These are phyloP conservation scores for Gossypium longicalyx DNA, from an alignment of 345 rosid genomes.

Conservation along the genomic window DNA sequence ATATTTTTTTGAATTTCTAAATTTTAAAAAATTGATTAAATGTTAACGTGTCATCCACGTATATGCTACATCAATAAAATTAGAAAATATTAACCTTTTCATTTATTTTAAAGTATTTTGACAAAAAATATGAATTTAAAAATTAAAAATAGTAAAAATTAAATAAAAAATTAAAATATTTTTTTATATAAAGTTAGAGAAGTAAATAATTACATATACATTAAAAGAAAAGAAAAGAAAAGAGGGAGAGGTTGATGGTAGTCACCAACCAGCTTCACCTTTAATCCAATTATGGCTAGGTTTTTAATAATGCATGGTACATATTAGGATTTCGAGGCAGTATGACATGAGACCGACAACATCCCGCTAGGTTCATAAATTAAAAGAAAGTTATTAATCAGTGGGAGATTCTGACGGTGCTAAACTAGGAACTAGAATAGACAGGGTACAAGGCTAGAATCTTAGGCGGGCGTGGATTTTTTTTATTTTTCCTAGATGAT, in stretches of 20 bases:
- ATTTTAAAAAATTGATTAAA: too few species aligned
- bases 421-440: conserved; percentile 13
- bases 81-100: too few species aligned
- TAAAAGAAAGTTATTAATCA: not conserved
- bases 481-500: conserved; percentile 10
- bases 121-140: too few species aligned
- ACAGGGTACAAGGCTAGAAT: conserved; percentile 26
- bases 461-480: conserved; percentile 16
- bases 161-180: too few species aligned
- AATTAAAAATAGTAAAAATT: too few species aligned
- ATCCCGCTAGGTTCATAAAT: not conserved
- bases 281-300: not conserved
- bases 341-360: not conserved
- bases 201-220: too few species aligned
- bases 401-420: conserved; percentile 17
- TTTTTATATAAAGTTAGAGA: too few species aligned
- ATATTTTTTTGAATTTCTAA: too few species aligned
- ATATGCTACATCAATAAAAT: too few species aligned
- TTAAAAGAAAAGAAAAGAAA: too few species aligned
- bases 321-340: not conserved
- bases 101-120: rapidly evolving
- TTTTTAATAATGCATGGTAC: not conserved
- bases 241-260: not conserved
- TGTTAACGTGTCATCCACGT: too few species aligned
- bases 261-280: conserved; percentile 6